Evolutionary conservation across 345 rosid genomes (phyloP), one percentile per base, ranked within the genome.

Genomic region (Hibiscus syriacus): DNA sequence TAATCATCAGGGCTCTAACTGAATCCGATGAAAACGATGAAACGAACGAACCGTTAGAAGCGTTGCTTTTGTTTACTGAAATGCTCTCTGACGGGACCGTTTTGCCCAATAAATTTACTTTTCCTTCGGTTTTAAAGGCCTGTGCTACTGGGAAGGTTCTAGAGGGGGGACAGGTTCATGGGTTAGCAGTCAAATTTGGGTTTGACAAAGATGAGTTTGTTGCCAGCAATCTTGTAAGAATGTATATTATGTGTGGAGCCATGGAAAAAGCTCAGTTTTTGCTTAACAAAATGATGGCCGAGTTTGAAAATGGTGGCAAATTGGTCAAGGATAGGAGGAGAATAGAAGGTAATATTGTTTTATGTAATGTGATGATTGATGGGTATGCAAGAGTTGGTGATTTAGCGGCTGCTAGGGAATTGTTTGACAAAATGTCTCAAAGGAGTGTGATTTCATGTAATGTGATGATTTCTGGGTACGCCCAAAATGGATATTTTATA

Each of bases 351-450:
- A 70, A 79, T 66, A 80, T 87, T 45, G 88, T 90, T 72, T 39
- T 86, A 46, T 87, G 90, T 87, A 90, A 87, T 73, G 88, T 90
- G 55, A 83, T 87, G 86, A 70, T 87, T 19, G 90, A 86, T 72
- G 90, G 92, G 55, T 80, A 73, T 22, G 78, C 75, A 20, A 82
- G 88, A 70, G 65, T 76, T 43, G 87, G 90, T n/a, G 83, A 85
- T 70, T 56, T 86, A 14, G 52, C 4, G 30, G 74, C 81, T 70
- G 83, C 85, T 3, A 22, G 81, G 65, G 29, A 69, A 2, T 56
- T 84, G 81, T 83, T 84, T 16, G 85, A 81, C 68, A 64, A 78
- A 78, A 84, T 87, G 87, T 84, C 87, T 70, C 74, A 68, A 0
- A 75, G 82, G 67, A 86, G 85, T 39, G 76, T 78, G 16, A 91